These are phyloP conservation scores for Ceratobasidium sp. DNA, from an alignment of 1,284 basidiomycete genomes.

Conservation along the genomic window DNA sequence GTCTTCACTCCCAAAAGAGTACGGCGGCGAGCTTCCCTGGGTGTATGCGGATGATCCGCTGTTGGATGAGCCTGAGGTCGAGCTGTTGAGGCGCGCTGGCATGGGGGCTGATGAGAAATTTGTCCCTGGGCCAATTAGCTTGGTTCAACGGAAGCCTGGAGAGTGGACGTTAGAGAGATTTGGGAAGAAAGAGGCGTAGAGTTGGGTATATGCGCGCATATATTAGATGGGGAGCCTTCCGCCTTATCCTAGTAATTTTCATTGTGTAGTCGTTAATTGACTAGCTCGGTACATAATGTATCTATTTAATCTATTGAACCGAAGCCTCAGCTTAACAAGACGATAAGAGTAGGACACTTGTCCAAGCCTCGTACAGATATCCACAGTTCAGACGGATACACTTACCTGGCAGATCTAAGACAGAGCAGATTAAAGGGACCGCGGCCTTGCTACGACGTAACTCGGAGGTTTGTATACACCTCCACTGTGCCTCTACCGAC, in stretches of 20 bases:
- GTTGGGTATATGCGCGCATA: not conserved
- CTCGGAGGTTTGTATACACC: no score
- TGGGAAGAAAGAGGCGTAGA: slow-evolving; percentile 20
- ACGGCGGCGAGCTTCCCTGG: slow-evolving; percentile 48
- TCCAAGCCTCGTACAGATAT: no score
- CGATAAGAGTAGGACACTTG: no score
- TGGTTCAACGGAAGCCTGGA: slow-evolving; percentile 17
- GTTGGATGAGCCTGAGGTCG: slow-evolving; percentile 43
- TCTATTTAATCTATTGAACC: no score
- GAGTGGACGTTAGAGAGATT: slow-evolving; percentile 20
- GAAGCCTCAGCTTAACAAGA: no score
- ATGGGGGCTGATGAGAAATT: slow-evolving; percentile 29
- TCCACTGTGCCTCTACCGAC: not conserved
- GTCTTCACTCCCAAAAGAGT: slow-evolving; percentile 45
- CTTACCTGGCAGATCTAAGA: no score
- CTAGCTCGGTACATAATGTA: no score
- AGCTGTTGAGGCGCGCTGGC: slow-evolving; percentile 37
- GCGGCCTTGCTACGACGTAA: no score
- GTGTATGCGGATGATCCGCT: slow-evolving; percentile 43
- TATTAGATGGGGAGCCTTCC: not conserved
- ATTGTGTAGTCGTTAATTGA: no score
- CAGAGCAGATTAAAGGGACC: no score
- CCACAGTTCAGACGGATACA: no score
- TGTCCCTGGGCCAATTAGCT: slow-evolving; percentile 17
- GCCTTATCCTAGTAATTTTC: no score